Base-by-base conservation (phyloP, 352 stramenopile genomes). In the Globisporangium barbulae region DNA sequence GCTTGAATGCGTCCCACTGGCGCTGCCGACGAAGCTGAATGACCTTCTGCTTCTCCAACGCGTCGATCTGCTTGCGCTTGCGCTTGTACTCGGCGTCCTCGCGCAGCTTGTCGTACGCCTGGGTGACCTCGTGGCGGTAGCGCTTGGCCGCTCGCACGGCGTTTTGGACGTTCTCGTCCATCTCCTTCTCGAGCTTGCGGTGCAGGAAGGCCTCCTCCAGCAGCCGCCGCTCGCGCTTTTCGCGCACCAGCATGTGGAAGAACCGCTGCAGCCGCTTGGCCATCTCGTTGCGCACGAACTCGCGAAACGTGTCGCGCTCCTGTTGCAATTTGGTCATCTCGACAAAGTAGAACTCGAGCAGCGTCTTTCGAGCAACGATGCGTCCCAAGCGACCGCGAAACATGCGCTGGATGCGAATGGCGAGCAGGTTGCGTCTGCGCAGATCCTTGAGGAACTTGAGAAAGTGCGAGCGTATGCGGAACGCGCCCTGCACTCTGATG, bases 401-500 rank as follows among this genome's bases (percentile, higher is more conserved):
- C 33, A 85, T 68, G 1, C 80, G 75, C 63, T 76, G 83, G 13
- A 91, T 71, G 31, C 72, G 75, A 13, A 90, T 84, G 3, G 77
- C 77, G n/a, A 81, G 66, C 13, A 74, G 66, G 37, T 85, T 69
- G 13, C 70, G 75, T 12, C 68, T 72, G 1, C 72, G 69, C 21
- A 88, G n/a, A 6, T 78, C 69, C 15, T 67, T 69, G 3, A 87
- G 22, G 58, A 81, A 82, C 33, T 61, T 63, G 30, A 74, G 65
- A 45, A 91, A 86, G 59, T 90, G 71, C 45, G 76, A 81, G 12
- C 80, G 83, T 72, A 83, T 83, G 13, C 83, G 83, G 68, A 84
- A 86, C 4, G 83, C 80, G 22, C 80, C 75, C 62, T 91, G 83
- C 31, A 91, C 80, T 64, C 53, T 61, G 45, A 89, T 59, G 2